Evolutionary conservation across 1,284 basidiomycete genomes (phyloP), one percentile per base, ranked within the genome.

Genomic region (Fomitopsis pinicola): DNA sequence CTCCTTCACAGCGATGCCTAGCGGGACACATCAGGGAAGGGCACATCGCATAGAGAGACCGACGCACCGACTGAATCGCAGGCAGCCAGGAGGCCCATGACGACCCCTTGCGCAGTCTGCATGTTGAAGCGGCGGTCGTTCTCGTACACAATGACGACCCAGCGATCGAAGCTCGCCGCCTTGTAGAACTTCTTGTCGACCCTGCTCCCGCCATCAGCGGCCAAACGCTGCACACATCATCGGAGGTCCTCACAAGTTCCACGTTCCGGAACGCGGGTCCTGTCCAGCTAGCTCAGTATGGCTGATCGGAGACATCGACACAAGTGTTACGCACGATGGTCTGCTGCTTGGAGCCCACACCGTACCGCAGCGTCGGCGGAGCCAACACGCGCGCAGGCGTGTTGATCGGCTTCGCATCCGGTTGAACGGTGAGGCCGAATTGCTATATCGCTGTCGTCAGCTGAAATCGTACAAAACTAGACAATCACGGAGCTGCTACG

Each of bases 351-450:
- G 80, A 82, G 12, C 76, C 76, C 17, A 63, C 61, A 6, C 86
- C 87, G 63, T 91, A 91, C 59, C 80, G 79, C 40, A 92, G 73
- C n/a, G 73, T 82, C 0, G 89, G 89, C 0, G 88, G 78, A 3
- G 76, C 73, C 9, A 92, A 69, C 6, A 91, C 74, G 5, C 90
- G 81, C 0, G 89, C 89, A 15, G 79, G 71, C 30, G 89, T 76
- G 40, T 70, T 76, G 28, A 88, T 73, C 0, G 86, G 81, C 8
- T 78, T 77, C 3, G 72, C 71, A 9, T 77, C 69, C 6, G 78
- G 75, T 42, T 79, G 73, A 15, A 89, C 81, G 1, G 76, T 66
- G 76, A 91, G 80, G 3, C 87, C 87, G 63, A 90, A 90, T 68
- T 85, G 78, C 55, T 69, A 28, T 15, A 6, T 19, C 15, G 19